Evolutionary conservation across 140 eudicot genomes (phyloP).

Genomic region (Eryngium alpinum): DNA sequence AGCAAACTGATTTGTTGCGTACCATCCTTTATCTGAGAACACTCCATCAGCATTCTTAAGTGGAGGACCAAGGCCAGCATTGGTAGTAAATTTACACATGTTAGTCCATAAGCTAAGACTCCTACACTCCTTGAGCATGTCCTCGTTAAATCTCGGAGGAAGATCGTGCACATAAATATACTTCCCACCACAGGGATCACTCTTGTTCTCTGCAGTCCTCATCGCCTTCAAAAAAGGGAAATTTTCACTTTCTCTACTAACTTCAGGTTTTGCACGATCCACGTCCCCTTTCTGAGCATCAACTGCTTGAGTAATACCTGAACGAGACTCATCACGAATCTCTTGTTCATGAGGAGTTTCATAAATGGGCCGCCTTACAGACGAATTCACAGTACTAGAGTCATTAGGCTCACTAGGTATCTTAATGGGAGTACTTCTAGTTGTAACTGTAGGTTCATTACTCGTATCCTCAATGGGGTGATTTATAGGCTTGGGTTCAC

Average conservation of each 20-base stretch:
- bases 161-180: slow-evolving; percentile 81
- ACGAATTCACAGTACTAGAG: neutral
- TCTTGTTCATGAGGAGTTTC: neutral
- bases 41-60: slow-evolving; percentile 61
- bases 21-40: slow-evolving; percentile 77
- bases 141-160: slow-evolving; percentile 73
- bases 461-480: neutral
- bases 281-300: slow-evolving; percentile 7
- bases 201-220: slow-evolving; percentile 61
- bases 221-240: slow-evolving; percentile 61
- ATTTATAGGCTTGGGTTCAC: slow-evolving; percentile 6
- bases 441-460: neutral
- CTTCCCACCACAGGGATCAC: slow-evolving; percentile 82
- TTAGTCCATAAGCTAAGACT: slow-evolving; percentile 58
- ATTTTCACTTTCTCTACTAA: neutral
- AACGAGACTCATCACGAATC: neutral
- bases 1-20: slow-evolving; percentile 71
- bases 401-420: neutral
- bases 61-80: slow-evolving; percentile 81
- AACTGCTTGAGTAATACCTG: neutral
- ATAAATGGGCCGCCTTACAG: neutral
- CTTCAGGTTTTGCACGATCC: neutral
- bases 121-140: slow-evolving; percentile 65
- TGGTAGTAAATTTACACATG: slow-evolving; percentile 60
- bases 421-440: neutral